Conservation (phyloP, 1,284 basidiomycete species). For the Pascua sp. region DNA sequence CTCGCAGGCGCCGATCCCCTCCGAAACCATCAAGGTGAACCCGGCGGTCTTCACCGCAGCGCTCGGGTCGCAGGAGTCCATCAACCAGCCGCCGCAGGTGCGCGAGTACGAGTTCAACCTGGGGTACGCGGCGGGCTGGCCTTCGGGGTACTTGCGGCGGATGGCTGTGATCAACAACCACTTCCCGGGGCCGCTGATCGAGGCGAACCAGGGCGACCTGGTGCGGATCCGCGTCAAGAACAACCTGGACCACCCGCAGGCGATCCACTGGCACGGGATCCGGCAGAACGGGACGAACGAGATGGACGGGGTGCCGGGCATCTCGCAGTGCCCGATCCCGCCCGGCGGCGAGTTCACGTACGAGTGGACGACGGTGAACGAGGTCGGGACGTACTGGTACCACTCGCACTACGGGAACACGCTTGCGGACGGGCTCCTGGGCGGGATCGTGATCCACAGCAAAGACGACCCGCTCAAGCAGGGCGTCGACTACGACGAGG, state of each 20-base stretch:
- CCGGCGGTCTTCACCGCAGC: slow-evolving; percentile 1
- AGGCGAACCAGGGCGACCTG: slow-evolving; percentile 34
- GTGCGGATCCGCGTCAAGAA: slow-evolving; percentile 30
- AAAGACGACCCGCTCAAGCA: slow-evolving; percentile 23
- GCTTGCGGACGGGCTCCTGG: slow-evolving; percentile 32
- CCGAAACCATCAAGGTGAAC: neutral
- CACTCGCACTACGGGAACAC: slow-evolving; percentile 35
- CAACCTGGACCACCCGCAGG: slow-evolving; percentile 20
- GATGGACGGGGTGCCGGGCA: slow-evolving; percentile 37
- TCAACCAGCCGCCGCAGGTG: neutral
- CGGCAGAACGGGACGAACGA: slow-evolving; percentile 24
- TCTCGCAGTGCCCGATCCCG: slow-evolving; percentile 55
- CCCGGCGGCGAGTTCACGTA: slow-evolving; percentile 55
- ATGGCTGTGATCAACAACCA: slow-evolving; percentile 12
- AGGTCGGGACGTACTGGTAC: slow-evolving; percentile 38
- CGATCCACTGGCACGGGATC: slow-evolving; percentile 39
- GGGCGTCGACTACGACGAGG: slow-evolving; percentile 29
- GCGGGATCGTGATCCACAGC: slow-evolving; percentile 32
- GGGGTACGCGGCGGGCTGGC: slow-evolving; percentile 4
- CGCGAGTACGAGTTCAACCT: slow-evolving; percentile 8
- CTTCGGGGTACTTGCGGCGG: slow-evolving; percentile 7
- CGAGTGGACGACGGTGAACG: slow-evolving; percentile 27
- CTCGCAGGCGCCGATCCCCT: slow-evolving; percentile 1
- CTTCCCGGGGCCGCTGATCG: slow-evolving; percentile 31
- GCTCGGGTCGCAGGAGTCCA: neutral